Evolutionary conservation across 2,329 filamentous ascomycete species (phyloP).

Genomic region (Fusarium miscanthi): DNA sequence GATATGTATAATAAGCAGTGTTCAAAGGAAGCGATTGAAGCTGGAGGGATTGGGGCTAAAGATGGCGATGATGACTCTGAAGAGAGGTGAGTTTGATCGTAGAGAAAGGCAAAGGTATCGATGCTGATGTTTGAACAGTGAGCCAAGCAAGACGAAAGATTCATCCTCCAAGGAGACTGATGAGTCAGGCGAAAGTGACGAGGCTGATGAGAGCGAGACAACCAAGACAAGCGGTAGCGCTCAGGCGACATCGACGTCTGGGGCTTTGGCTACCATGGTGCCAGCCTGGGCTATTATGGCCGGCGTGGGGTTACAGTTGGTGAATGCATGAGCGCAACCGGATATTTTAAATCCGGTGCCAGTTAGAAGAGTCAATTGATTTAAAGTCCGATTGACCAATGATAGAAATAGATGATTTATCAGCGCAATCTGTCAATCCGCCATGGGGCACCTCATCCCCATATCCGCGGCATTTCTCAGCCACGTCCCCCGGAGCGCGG

Average conservation of each 20-base stretch:
- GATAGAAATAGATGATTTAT: background rate
- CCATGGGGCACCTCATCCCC: background rate
- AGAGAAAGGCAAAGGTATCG: no score
- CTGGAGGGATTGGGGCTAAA: background rate
- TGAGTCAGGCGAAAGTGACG: no score
- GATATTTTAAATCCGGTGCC: background rate
- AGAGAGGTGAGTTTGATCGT: background rate
- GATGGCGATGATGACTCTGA: background rate
- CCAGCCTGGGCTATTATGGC: background rate
- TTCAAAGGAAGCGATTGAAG: background rate
- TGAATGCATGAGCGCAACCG: background rate
- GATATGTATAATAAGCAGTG: background rate
- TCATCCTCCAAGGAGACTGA: background rate
- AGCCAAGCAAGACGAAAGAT: background rate
- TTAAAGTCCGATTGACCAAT: rapidly evolving
- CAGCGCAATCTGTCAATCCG: background rate
- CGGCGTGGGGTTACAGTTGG: background rate
- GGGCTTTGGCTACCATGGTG: background rate
- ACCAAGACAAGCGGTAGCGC: background rate
- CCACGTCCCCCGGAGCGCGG: background rate
- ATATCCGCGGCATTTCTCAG: no score
- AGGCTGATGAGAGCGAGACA: background rate
- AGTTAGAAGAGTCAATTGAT: background rate
- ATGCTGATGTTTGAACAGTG: background rate
- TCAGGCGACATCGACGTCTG: background rate